Conservation (phyloP, 805 yeast species). For the Cyberlindnera misumaiensis region DNA sequence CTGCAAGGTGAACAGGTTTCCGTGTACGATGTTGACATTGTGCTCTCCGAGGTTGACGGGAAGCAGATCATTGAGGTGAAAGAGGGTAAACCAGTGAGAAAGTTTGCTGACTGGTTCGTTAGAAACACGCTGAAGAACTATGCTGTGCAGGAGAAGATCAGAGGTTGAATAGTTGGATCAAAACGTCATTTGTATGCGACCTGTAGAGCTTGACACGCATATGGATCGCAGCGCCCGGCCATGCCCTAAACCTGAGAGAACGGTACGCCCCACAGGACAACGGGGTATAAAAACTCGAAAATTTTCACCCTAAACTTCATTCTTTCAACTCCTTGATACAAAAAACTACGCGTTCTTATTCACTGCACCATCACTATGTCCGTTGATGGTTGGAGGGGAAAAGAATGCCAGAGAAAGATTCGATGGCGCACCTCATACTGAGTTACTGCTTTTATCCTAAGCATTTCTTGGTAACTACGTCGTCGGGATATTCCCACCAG, state of each 20-base stretch:
- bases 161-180: too few species aligned
- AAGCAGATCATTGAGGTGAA: conserved; percentile 32
- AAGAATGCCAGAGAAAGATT: conserved; percentile 31
- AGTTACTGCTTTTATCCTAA: conserved; percentile 12
- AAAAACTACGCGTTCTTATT: conserved; percentile 32
- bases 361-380: conserved; percentile 33
- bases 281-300: not conserved
- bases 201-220: too few species aligned
- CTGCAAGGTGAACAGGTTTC: conserved; percentile 34
- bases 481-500: conserved; percentile 25
- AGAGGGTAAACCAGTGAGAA: conserved; percentile 38
- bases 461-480: conserved; percentile 34
- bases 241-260: too few species aligned
- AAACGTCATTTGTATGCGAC: too few species aligned
- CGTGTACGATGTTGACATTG: conserved; percentile 39
- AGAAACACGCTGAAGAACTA: conserved; percentile 41
- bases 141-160: conserved; percentile 33
- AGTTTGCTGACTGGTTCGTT: conserved; percentile 44
- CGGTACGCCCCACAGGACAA: too few species aligned
- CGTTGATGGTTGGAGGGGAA: conserved; percentile 40
- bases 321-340: conserved; percentile 28
- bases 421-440: conserved; percentile 35
- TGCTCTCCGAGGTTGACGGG: conserved; percentile 30
- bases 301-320: not conserved
- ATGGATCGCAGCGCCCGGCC: too few species aligned